phyloP scores from a whole-genome alignment of 208 protist genomes.

The Polymyxa betae region DNA sequence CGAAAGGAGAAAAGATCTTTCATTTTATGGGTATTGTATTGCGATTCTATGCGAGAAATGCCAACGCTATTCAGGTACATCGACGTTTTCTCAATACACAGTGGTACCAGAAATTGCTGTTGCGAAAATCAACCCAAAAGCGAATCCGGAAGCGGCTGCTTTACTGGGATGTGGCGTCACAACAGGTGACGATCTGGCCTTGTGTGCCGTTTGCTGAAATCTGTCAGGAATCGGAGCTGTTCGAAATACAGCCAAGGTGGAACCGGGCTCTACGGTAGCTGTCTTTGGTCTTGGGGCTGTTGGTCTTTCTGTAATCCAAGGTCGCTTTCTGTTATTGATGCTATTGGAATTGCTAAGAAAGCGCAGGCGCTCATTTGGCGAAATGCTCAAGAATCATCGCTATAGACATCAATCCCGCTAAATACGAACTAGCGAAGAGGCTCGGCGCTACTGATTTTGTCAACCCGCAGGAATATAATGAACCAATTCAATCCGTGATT shows the following conservation, averaged over 20 bases:
- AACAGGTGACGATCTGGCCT: conserved; percentile 69
- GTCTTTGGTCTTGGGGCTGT: conserved; percentile 81
- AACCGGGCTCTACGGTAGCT: conserved; percentile 66
- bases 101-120: conserved; percentile 80
- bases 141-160: conserved; percentile 68
- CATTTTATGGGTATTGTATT: conserved; percentile 81
- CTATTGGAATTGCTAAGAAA: background rate
- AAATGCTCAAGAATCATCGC: conserved; percentile 77
- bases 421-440: conserved; percentile 65
- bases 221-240: conserved; percentile 44
- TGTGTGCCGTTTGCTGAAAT: background rate
- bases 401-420: conserved; percentile 76
- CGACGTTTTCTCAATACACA: conserved; percentile 80
- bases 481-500: conserved; percentile 65
- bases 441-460: conserved; percentile 80
- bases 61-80: conserved; percentile 44
- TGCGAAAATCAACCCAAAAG: conserved; percentile 72
- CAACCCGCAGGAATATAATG: conserved; percentile 74
- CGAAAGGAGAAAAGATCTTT: conserved; percentile 76
- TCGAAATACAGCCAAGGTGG: background rate
- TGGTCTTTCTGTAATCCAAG: conserved; percentile 76
- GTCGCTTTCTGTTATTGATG: background rate
- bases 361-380: conserved; percentile 60
- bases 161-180: conserved; percentile 78
- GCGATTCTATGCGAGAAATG: background rate